A percentile compares a stretch with the other conserved stretches of the same genome.
These are phyloP conservation scores for Polygonum aviculare DNA, from an alignment of 148 eudicot species.

Conservation along the genomic window DNA sequence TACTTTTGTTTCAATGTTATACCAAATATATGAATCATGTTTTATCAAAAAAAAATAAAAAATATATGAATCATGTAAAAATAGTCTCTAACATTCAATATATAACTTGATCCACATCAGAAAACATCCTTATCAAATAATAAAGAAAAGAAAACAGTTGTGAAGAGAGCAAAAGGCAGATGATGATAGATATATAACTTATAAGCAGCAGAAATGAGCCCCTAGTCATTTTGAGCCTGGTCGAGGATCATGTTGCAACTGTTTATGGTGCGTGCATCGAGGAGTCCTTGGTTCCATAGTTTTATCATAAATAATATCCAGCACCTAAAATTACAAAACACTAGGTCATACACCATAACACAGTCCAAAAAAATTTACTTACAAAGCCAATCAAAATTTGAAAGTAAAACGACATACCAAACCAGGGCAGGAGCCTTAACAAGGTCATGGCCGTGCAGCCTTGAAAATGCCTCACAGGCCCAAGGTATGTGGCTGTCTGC, in stretches of 20 bases:
- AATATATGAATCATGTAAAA: too few relatives aligned
- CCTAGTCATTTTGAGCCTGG: constrained; percentile 13
- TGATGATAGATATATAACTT: background rate
- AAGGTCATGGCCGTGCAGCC: constrained; percentile 59
- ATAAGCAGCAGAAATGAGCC: background rate
- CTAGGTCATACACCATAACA: background rate
- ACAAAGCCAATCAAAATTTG: background rate
- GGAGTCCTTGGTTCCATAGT: constrained; percentile 86
- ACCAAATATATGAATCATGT: too few relatives aligned
- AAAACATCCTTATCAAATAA: background rate
- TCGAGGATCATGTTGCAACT: constrained; percentile 59
- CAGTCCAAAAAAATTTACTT: background rate
- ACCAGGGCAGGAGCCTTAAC: constrained; percentile 57
- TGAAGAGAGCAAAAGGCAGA: background rate
- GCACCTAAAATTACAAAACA: constrained; percentile 40
- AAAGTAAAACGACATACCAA: constrained; percentile 35
- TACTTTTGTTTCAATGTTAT: too few relatives aligned
- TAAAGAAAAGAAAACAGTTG: background rate
- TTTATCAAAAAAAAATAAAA: too few relatives aligned
- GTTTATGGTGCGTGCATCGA: constrained; percentile 75
- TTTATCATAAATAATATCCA: constrained; percentile 86
- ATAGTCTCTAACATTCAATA: too few relatives aligned
- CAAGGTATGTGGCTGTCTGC: constrained; percentile 97
- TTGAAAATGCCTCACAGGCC: constrained; percentile 94
- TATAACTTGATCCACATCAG: background rate